phyloP scores from a whole-genome alignment of 371 early-diverging fungal species.

The Syncephalastrum sp. region DNA sequence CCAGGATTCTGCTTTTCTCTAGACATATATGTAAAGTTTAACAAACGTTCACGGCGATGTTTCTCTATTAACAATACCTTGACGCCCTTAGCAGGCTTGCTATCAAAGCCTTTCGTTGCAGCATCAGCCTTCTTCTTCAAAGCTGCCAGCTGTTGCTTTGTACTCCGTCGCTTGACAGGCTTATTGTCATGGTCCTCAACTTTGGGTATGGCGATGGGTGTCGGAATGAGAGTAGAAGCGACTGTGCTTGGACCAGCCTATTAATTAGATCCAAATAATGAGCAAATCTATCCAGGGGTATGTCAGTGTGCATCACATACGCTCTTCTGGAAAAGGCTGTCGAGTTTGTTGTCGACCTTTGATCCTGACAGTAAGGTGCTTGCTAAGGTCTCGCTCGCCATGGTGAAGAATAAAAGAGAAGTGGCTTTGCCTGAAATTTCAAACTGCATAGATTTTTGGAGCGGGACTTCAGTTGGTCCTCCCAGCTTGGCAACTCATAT shows the following conservation, averaged over 20 bases:
- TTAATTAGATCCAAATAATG: not conserved
- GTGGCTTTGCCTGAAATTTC: too few species aligned
- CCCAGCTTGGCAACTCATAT: too few species aligned
- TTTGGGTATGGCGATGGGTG: not conserved
- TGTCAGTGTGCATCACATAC: not conserved
- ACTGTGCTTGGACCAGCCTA: conserved; percentile 6
- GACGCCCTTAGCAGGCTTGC: not conserved
- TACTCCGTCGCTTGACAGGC: not conserved
- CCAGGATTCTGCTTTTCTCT: conserved; percentile 7
- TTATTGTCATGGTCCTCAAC: not conserved
- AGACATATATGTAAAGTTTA: not conserved
- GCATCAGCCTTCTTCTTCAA: conserved; percentile 3
- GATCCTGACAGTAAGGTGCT: too few species aligned
- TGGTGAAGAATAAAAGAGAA: too few species aligned
- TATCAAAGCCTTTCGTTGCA: not conserved
- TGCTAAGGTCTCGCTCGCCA: too few species aligned
- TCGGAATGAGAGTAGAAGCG: not conserved
- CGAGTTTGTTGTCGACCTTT: conserved; percentile 2
- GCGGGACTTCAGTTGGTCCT: too few species aligned
- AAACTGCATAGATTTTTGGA: too few species aligned
- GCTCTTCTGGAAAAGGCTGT: conserved; percentile 4
- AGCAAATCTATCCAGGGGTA: too few species aligned
- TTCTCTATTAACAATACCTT: not conserved
- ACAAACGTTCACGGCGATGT: too few species aligned
- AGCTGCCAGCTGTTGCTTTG: conserved; percentile 7